Evolutionary conservation across 352 stramenopile species (phyloP).

Genomic region (Globisporangium spiculum): DNA sequence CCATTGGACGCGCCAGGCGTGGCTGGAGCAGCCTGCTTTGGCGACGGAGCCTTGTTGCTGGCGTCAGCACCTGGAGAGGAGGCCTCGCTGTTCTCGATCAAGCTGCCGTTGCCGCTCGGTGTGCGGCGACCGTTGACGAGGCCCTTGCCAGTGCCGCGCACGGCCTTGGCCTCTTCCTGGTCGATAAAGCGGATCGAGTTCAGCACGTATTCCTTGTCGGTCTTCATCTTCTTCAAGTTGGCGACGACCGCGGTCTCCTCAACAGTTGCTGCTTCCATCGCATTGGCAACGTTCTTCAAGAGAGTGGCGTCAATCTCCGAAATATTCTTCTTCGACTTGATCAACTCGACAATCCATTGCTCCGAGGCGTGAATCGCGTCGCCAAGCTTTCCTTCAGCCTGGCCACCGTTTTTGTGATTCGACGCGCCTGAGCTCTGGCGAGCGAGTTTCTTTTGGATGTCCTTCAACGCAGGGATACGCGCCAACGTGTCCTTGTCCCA

Average conservation of each 20-base stretch:
- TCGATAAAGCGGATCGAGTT: constrained; percentile 90
- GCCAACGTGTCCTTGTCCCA: constrained; percentile 84
- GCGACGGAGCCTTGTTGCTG: constrained; percentile 24
- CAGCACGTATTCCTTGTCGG: constrained; percentile 86
- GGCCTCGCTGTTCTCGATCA: constrained; percentile 34
- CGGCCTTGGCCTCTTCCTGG: constrained; percentile 86
- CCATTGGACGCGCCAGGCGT: constrained; percentile 3
- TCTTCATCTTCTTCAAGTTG: constrained; percentile 84
- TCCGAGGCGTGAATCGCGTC: constrained; percentile 76
- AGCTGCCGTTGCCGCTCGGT: constrained; percentile 44
- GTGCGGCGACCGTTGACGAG: constrained; percentile 19
- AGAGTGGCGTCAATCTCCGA: constrained; percentile 71
- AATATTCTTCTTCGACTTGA: constrained; percentile 87
- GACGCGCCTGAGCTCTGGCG: constrained; percentile 37
- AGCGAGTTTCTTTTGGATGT: constrained; percentile 80
- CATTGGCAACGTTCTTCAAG: constrained; percentile 58
- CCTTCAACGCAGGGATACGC: constrained; percentile 81
- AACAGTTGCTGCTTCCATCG: constrained; percentile 43
- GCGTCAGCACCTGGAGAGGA: not conserved
- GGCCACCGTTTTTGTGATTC: constrained; percentile 31
- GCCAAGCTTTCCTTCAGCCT: constrained; percentile 47
- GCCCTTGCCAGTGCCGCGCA: constrained; percentile 75
- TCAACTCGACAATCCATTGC: constrained; percentile 86
- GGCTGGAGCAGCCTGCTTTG: constrained; percentile 27
- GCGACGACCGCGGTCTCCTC: constrained; percentile 68